A percentile compares a stretch with the other conserved stretches of the same genome.
Evolutionary conservation across 768 basidiomycete species (phyloP).

Genomic region (Mycena floridula): DNA sequence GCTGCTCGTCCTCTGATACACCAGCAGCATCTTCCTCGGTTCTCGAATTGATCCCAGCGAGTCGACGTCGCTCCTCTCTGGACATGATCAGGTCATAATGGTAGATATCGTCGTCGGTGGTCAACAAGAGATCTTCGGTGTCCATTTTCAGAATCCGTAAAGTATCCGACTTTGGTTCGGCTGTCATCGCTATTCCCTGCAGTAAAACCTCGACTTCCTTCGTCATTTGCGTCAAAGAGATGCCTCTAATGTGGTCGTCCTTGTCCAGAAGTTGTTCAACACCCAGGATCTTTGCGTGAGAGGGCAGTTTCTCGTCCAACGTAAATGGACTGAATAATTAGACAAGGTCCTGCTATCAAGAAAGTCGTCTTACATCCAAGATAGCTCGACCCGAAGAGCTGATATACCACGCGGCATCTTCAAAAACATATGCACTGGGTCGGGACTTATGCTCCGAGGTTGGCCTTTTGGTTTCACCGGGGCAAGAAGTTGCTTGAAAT

Average conservation of each 20-base stretch:
- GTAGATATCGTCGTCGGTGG: conserved; percentile 3
- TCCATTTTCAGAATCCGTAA: neutral
- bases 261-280: conserved; percentile 16
- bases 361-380: conserved; percentile 52
- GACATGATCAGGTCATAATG: conserved; percentile 33
- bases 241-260: neutral
- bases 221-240: neutral
- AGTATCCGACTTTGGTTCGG: neutral
- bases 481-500: conserved; percentile 20
- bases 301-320: conserved; percentile 29
- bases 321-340: conserved; percentile 41
- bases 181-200: neutral
- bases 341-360: neutral
- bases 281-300: conserved; percentile 22
- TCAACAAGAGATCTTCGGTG: neutral
- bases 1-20: neutral
- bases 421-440: conserved; percentile 27
- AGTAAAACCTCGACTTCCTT: neutral
- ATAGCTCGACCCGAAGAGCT: conserved; percentile 52
- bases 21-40: neutral
- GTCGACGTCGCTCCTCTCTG: conserved; percentile 30
- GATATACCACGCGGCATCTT: conserved; percentile 54
- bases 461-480: conserved; percentile 12
- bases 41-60: conserved; percentile 8
- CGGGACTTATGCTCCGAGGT: conserved; percentile 2